Conservation (phyloP, 345 rosid species). For the Bruguiera sexangula region DNA sequence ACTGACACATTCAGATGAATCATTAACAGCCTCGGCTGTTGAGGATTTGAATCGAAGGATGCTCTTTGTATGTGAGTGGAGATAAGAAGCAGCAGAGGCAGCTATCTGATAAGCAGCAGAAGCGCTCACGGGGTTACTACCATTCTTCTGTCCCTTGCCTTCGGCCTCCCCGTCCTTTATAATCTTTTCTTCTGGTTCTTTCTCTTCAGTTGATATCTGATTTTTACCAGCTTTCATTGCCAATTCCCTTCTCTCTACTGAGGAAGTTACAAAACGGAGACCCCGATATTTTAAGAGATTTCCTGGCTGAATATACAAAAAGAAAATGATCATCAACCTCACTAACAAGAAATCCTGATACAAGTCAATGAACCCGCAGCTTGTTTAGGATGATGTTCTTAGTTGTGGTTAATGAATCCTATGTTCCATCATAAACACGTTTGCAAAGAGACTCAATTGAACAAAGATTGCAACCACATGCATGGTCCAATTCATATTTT, state of each 20-base stretch:
- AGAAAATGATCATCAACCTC: slow-evolving; percentile 9
- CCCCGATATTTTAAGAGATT: slow-evolving; percentile 59
- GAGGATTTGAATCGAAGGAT: slow-evolving; percentile 57
- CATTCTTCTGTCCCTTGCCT: slow-evolving; percentile 32
- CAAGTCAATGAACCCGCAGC: no score
- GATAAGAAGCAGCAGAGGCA: slow-evolving; percentile 82
- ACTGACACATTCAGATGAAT: slow-evolving; percentile 14
- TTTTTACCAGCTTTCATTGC: slow-evolving; percentile 40
- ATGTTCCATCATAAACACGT: not conserved
- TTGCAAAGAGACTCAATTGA: not conserved
- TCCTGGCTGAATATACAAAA: slow-evolving; percentile 46
- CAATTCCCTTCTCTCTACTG: slow-evolving; percentile 58
- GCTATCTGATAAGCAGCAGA: slow-evolving; percentile 76
- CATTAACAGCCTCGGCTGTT: slow-evolving; percentile 26
- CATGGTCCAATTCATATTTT: not conserved
- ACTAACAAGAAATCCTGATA: not conserved
- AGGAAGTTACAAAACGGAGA: slow-evolving; percentile 66
- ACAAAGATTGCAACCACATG: not conserved
- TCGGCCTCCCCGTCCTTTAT: slow-evolving; percentile 26
- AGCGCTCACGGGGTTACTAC: slow-evolving; percentile 43
- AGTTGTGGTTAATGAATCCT: not conserved
- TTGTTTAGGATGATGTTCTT: not conserved
- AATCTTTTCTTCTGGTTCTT: slow-evolving; percentile 30
- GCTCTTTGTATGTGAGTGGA: slow-evolving; percentile 61
- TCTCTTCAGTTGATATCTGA: slow-evolving; percentile 35